Conservation (phyloP, 2,329 filamentous ascomycete genomes). For the Rutstroemia sp. region DNA sequence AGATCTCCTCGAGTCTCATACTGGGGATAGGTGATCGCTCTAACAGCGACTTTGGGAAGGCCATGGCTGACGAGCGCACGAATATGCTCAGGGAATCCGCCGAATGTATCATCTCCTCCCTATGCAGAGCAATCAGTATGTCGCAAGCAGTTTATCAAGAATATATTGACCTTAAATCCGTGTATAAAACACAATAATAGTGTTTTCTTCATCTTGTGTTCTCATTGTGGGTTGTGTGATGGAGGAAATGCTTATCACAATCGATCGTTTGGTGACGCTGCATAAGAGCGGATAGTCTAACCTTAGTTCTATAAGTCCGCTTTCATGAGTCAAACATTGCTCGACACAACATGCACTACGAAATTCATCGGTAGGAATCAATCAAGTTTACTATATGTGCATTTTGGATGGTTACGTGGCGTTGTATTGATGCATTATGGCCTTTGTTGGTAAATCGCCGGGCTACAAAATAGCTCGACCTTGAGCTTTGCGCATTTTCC, state of each 20-base stretch:
- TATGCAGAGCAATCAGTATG: slow-evolving; percentile 27
- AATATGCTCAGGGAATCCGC: slow-evolving; percentile 66
- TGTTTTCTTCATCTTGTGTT: slow-evolving; percentile 62
- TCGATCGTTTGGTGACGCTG: not conserved
- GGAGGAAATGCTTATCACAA: not conserved
- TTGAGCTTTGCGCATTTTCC: too few relatives aligned
- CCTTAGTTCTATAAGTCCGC: too few relatives aligned
- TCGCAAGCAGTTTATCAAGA: not conserved
- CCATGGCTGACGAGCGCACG: slow-evolving; percentile 54
- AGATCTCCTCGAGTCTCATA: slow-evolving; percentile 79
- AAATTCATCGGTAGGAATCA: too few relatives aligned
- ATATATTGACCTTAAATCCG: slow-evolving; percentile 63
- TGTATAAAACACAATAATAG: slow-evolving; percentile 78
- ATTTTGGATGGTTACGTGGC: too few relatives aligned
- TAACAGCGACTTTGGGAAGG: slow-evolving; percentile 62
- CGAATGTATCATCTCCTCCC: slow-evolving; percentile 75
- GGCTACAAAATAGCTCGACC: too few relatives aligned
- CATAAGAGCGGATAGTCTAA: too few relatives aligned
- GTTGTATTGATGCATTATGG: too few relatives aligned
- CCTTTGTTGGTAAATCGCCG: too few relatives aligned
- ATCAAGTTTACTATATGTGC: too few relatives aligned
- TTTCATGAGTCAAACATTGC: too few relatives aligned
- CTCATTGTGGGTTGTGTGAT: not conserved
- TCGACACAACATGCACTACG: too few relatives aligned
- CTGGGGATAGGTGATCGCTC: slow-evolving; percentile 65